Evolutionary conservation across 2,329 filamentous ascomycete genomes (phyloP).

Genomic region (Xylaria sp.): DNA sequence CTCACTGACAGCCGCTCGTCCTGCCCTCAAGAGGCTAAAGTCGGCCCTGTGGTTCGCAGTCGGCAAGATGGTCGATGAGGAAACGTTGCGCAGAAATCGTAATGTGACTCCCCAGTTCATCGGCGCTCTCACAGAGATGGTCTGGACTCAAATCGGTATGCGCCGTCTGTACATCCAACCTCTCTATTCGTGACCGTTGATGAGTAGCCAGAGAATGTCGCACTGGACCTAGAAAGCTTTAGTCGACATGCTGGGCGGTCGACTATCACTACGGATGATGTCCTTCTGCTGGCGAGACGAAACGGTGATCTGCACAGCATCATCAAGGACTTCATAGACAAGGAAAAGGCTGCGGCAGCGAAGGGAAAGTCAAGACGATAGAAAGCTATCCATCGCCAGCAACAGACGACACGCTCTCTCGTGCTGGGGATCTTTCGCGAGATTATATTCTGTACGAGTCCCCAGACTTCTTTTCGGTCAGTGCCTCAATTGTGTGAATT

Average conservation of each 20-base stretch:
- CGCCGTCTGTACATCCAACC: background rate
- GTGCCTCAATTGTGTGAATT: too few relatives aligned
- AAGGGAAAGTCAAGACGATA: conserved; percentile 27
- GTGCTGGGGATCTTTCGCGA: too few relatives aligned
- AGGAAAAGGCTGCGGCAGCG: conserved; percentile 45
- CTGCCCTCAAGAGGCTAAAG: conserved; percentile 62
- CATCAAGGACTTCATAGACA: conserved; percentile 63
- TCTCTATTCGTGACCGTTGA: conserved; percentile 10
- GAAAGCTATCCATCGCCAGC: conserved; percentile 3
- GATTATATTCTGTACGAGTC: too few relatives aligned
- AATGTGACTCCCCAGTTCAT: conserved; percentile 93
- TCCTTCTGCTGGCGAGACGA: conserved; percentile 76
- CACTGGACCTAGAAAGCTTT: conserved; percentile 52
- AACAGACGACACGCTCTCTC: background rate
- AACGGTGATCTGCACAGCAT: conserved; percentile 81
- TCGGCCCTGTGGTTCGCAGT: conserved; percentile 78
- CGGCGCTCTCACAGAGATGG: conserved; percentile 67
- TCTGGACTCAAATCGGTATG: conserved; percentile 70
- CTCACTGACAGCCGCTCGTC: background rate
- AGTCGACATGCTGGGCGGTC: conserved; percentile 72
- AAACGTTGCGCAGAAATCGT: conserved; percentile 64
- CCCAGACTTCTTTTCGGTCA: too few relatives aligned
- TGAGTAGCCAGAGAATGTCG: conserved; percentile 45
- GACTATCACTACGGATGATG: conserved; percentile 78
- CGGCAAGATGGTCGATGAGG: conserved; percentile 83